Evolutionary conservation across 2,329 filamentous ascomycete genomes (phyloP), one percentile per base, ranked within the genome.

Genomic region (Alternaria consortialis): DNA sequence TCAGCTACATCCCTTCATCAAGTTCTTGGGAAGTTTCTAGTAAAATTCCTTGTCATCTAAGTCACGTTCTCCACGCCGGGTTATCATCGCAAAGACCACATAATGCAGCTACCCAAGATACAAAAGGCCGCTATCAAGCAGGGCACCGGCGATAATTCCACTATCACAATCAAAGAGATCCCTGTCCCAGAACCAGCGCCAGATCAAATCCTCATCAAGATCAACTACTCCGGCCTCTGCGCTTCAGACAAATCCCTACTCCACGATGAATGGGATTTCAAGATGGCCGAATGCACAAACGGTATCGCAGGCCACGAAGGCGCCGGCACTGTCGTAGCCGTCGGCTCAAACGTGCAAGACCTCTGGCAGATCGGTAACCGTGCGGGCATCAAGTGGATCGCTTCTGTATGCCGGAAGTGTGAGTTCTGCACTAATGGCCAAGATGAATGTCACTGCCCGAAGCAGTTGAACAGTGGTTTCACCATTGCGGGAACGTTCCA

Each of bases 341-440:
- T 68, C 84, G 93, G 93, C 70, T 83, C 89, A 27, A 86, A 94
- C 42, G 92, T 95, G 64, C 82, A 85, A 12, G 91, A 94, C 71
- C 51, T 65, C 23, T 74, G 73, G 72, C 83, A 93, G 47, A 31
- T 67, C 1, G 85, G 86, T 5, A 83, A 87, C 62, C 77, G 85
- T 25, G 85, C 80, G 2, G 85, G 85, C 6, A 74, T 80, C 58
- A 80, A 83, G 84, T 97, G 93, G 93, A 84, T 97, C 75, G 94
- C 97, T 79, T 91, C 91, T 66, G 89, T 91, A 39, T 97, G 94
- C 80, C 84, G 95, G 61, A 80, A 84, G 65, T 97, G 94, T 83
- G 85, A 88, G 69, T 96, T 91, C 85, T 97, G 94, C 83, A 88
- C 81, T 71, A 79, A 90, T 75, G 85, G 88, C 2, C 82, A 82